phyloP scores from a whole-genome alignment of 108 stramenopile genomes.

The Skeletonema tropicum region DNA sequence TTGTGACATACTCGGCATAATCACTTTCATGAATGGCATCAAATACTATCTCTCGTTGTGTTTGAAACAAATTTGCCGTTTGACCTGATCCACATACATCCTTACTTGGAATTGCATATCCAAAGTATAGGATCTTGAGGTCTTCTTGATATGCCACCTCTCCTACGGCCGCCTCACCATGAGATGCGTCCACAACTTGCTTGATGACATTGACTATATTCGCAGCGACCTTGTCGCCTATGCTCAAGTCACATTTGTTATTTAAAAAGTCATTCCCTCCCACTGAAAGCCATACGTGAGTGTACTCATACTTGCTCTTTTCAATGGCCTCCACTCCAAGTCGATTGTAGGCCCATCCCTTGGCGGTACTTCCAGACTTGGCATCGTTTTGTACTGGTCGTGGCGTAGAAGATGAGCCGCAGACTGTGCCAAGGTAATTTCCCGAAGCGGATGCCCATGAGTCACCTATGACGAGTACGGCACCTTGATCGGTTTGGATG shows the following conservation, averaged over 20 bases:
- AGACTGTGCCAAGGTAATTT: not conserved
- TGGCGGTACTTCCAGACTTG: not conserved
- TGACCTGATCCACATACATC: not conserved
- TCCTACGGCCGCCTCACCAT: not conserved
- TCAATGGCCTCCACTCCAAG: not conserved
- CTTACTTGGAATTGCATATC: not conserved
- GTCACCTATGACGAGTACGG: not conserved
- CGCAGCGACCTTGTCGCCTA: not conserved
- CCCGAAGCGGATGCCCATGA: not conserved
- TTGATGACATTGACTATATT: not conserved
- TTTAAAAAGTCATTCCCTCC: not conserved
- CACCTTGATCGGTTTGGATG: not conserved
- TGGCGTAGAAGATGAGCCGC: not conserved
- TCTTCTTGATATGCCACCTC: not conserved
- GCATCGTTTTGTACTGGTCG: not conserved
- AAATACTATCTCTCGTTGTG: not conserved
- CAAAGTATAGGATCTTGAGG: slow-evolving; percentile 2
- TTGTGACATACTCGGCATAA: not conserved
- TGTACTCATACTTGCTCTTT: not conserved
- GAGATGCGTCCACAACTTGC: not conserved
- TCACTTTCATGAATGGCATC: not conserved
- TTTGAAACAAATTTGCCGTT: not conserved
- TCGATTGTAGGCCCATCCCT: not conserved
- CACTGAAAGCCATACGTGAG: not conserved
- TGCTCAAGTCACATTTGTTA: not conserved